Evolutionary conservation across 2,329 filamentous ascomycete genomes (phyloP).

Genomic region (Scedosporium boydii): DNA sequence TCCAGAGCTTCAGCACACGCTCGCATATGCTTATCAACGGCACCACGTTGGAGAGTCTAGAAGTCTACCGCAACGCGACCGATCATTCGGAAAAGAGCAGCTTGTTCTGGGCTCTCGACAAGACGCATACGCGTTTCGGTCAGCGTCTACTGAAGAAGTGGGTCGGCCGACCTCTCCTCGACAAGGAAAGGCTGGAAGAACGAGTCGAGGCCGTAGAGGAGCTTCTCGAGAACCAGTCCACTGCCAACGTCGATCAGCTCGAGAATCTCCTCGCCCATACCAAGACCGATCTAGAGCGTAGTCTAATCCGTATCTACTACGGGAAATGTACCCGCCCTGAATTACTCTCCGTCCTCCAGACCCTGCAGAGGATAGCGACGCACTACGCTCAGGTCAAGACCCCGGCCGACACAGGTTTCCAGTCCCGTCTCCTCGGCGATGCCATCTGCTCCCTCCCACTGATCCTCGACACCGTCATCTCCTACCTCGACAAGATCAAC

Average conservation of each 20-base stretch:
- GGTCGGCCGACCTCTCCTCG: conserved; percentile 83
- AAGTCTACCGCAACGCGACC: conserved; percentile 92
- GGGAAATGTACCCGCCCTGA: conserved; percentile 89
- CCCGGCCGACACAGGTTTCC: conserved; percentile 61
- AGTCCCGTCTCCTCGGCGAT: conserved; percentile 57
- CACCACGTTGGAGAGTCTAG: conserved; percentile 85
- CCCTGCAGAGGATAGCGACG: conserved; percentile 69
- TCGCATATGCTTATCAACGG: conserved; percentile 96
- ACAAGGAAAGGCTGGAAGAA: conserved; percentile 64
- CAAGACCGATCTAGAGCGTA: conserved; percentile 81
- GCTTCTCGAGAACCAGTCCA: conserved; percentile 59
- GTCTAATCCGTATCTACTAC: conserved; percentile 92
- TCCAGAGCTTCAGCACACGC: conserved; percentile 86
- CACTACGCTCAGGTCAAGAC: conserved; percentile 63
- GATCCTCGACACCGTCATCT: conserved; percentile 63
- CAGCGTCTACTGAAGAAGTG: conserved; percentile 84
- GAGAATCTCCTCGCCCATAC: conserved; percentile 61
- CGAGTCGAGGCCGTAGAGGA: conserved; percentile 81
- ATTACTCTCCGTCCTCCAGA: conserved; percentile 74
- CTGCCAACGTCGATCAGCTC: conserved; percentile 61
- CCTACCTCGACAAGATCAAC: conserved; percentile 78
- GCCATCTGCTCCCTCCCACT: conserved; percentile 67
- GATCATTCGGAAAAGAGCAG: conserved; percentile 79
- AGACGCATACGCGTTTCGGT: conserved; percentile 83
- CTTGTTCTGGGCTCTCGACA: conserved; percentile 90